These are phyloP conservation scores for Amanita jacksonii DNA, from an alignment of 768 basidiomycete genomes.

Conservation along the genomic window DNA sequence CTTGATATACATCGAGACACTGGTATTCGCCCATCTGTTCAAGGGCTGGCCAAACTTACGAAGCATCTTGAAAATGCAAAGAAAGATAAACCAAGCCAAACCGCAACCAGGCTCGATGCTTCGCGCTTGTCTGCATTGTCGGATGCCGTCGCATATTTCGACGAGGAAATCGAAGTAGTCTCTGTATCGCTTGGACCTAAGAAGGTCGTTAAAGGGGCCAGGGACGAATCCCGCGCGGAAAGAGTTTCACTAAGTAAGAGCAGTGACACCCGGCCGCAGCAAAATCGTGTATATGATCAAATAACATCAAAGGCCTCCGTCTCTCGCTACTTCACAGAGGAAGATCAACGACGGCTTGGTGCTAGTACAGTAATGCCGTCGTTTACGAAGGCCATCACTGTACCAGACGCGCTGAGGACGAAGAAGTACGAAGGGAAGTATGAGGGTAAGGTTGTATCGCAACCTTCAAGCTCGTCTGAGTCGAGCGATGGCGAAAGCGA, in stretches of 20 bases:
- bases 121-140: constrained; percentile 57
- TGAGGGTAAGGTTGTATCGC: not conserved
- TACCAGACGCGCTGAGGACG: constrained; percentile 1
- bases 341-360: constrained; percentile 15
- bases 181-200: not conserved
- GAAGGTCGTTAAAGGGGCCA: constrained; percentile 1
- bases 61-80: constrained; percentile 55
- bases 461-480: constrained; percentile 19
- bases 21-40: constrained; percentile 42
- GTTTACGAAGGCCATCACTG: constrained; percentile 6
- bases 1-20: constrained; percentile 68
- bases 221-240: not conserved
- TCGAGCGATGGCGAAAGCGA: constrained; percentile 42
- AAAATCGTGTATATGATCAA: constrained; percentile 2
- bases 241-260: not conserved
- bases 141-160: constrained; percentile 54
- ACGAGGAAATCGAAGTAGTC: constrained; percentile 41
- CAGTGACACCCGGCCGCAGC: not conserved
- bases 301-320: constrained; percentile 14
- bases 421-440: not conserved
- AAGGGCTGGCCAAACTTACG: constrained; percentile 54
- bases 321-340: constrained; percentile 17
- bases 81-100: constrained; percentile 32
- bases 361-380: constrained; percentile 6
- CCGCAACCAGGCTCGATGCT: constrained; percentile 45